A percentile compares a stretch with the other conserved stretches of the same genome.
Conservation (phyloP, 805 yeast genomes). For the Wickerhamiella alocasiicola region DNA sequence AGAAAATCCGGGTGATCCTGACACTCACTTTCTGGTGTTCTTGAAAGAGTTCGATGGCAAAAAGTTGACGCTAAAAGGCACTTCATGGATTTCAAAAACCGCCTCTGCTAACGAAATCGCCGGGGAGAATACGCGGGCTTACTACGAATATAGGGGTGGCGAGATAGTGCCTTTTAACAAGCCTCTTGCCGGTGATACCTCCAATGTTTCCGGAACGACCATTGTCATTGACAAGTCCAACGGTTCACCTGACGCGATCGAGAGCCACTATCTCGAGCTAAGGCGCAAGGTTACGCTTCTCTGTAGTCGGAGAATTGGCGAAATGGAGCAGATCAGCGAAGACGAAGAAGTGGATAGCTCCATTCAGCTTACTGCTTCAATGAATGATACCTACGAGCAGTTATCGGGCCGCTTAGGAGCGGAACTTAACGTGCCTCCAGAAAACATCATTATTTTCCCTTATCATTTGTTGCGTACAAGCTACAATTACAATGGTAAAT, state of each 20-base stretch:
- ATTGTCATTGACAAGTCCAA: slow-evolving; percentile 1
- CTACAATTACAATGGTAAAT: not conserved
- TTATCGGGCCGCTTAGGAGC: slow-evolving; percentile 51
- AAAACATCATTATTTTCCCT: slow-evolving; percentile 52
- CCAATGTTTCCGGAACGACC: slow-evolving; percentile 1
- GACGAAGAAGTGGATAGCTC: slow-evolving; percentile 18
- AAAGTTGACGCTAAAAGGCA: slow-evolving; percentile 53
- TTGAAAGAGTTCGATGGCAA: slow-evolving; percentile 31
- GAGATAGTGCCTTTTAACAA: not conserved
- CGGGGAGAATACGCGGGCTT: not conserved
- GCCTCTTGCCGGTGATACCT: not conserved
- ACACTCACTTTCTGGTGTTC: slow-evolving; percentile 14
- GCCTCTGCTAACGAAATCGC: not conserved
- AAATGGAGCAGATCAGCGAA: slow-evolving; percentile 8
- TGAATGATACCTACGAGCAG: slow-evolving; percentile 43
- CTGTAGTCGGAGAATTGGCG: slow-evolving; percentile 11
- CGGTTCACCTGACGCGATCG: not conserved
- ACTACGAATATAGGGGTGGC: slow-evolving; percentile 1
- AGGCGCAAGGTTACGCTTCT: slow-evolving; percentile 21
- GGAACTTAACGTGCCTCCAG: slow-evolving; percentile 42
- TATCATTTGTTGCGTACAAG: not conserved
- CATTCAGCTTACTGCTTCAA: slow-evolving; percentile 49
- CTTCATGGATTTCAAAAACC: slow-evolving; percentile 33
- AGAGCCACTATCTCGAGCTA: slow-evolving; percentile 26
- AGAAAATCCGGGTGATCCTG: slow-evolving; percentile 13